Percentiles rank a stretch among this genome's conserved stretches.
phyloP scores from a whole-genome alignment of 176 grass and related monocot species.

The Urochloa ruziziensis region DNA sequence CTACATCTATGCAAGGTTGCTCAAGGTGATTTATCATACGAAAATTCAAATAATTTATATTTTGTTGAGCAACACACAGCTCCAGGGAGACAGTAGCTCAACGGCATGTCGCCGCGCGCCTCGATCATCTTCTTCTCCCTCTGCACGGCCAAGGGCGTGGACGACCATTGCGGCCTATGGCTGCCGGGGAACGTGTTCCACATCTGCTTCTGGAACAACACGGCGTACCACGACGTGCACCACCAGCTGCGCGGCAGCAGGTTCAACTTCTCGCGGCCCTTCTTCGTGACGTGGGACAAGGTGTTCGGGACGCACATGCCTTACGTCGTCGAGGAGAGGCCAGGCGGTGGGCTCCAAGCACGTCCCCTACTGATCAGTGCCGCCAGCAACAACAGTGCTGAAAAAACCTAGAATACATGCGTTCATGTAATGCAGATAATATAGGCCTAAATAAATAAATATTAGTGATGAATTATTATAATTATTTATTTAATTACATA shows the following conservation, averaged over 20 bases:
- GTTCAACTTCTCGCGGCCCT: slow-evolving; percentile 19
- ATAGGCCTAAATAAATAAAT: too few relatives aligned
- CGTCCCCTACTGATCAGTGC: too few relatives aligned
- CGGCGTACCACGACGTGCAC: background rate
- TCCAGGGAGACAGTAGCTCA: background rate
- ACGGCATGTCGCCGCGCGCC: background rate
- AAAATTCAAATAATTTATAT: too few relatives aligned
- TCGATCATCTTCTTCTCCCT: background rate
- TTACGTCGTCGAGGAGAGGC: background rate
- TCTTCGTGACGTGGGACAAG: slow-evolving; percentile 30
- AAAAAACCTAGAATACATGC: too few relatives aligned
- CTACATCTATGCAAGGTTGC: too few relatives aligned
- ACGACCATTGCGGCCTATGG: background rate
- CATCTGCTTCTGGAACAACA: background rate
- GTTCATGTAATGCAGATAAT: too few relatives aligned
- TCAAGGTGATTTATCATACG: too few relatives aligned
- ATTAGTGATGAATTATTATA: too few relatives aligned
- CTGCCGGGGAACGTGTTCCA: background rate
- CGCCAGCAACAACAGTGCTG: too few relatives aligned
- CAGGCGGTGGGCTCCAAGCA: background rate
- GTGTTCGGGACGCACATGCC: background rate
- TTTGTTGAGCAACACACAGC: background rate
- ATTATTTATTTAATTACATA: too few relatives aligned
- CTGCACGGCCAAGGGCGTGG: background rate
- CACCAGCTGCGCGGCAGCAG: background rate